phyloP scores from a whole-genome alignment of 257 asterid species.

The Lycium barbarum region DNA sequence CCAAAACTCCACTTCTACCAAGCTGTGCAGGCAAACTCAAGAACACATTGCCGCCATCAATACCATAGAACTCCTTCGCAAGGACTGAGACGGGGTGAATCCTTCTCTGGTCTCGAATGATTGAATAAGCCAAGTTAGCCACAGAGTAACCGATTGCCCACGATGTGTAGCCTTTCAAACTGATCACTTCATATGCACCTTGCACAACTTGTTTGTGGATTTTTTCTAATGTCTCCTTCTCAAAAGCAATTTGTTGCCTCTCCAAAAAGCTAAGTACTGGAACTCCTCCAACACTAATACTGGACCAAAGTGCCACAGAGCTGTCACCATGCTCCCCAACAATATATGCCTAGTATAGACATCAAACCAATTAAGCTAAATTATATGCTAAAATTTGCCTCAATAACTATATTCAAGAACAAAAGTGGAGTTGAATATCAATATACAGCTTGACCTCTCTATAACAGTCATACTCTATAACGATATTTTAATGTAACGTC shows the following conservation, averaged over 20 bases:
- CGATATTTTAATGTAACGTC: too few species aligned
- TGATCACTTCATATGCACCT: conserved; percentile 84
- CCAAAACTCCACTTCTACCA: conserved; percentile 73
- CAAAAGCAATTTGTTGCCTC: conserved; percentile 70
- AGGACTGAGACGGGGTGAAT: conserved; percentile 88
- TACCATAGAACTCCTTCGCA: conserved; percentile 70
- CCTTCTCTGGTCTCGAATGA: conserved; percentile 75
- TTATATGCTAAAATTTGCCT: too few species aligned
- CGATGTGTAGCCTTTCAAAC: conserved; percentile 87
- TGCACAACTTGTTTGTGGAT: conserved; percentile 79
- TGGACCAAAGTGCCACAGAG: conserved; percentile 93
- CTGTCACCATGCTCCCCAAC: conserved; percentile 95
- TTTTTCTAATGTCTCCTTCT: conserved; percentile 67
- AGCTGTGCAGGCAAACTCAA: conserved; percentile 88
- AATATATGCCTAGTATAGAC: conserved; percentile 67
- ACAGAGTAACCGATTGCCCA: conserved; percentile 96
- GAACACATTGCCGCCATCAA: conserved; percentile 68
- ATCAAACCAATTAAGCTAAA: background rate
- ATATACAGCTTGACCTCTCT: too few species aligned
- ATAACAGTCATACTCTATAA: too few species aligned
- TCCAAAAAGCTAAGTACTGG: conserved; percentile 69
- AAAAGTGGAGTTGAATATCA: too few species aligned
- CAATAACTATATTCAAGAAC: too few species aligned
- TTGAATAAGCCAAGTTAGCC: conserved; percentile 70
- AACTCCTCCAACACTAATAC: conserved; percentile 90